These are phyloP conservation scores for Torrubiella hemipterigena DNA, from an alignment of 2,329 filamentous ascomycete genomes.

Conservation along the genomic window DNA sequence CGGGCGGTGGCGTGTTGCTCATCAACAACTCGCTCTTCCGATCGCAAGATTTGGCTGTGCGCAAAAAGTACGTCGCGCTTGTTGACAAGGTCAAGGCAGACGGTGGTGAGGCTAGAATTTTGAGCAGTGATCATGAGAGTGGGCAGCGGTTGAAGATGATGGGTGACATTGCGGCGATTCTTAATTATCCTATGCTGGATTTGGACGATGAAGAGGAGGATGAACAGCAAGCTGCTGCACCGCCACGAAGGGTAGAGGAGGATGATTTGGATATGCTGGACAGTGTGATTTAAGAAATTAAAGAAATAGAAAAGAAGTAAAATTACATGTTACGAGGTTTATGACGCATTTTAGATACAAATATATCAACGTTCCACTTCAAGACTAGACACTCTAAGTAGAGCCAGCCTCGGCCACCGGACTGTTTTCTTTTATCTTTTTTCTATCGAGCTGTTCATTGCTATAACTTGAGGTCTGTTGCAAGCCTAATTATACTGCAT, in stretches of 20 bases:
- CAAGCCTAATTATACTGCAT: too few species aligned
- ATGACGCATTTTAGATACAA: too few species aligned
- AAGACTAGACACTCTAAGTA: too few species aligned
- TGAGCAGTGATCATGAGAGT: constrained; percentile 91
- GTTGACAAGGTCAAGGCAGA: constrained; percentile 81
- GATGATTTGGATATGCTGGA: constrained; percentile 17
- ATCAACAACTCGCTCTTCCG: constrained; percentile 84
- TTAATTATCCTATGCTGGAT: constrained; percentile 80
- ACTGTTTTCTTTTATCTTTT: too few species aligned
- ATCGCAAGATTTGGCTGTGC: constrained; percentile 62
- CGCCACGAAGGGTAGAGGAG: constrained; percentile 13
- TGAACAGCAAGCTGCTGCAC: constrained; percentile 16
- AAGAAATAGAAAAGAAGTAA: not conserved
- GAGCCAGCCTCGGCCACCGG: too few species aligned
- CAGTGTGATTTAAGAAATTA: constrained; percentile 18
- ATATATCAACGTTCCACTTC: too few species aligned
- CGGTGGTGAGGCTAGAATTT: constrained; percentile 76
- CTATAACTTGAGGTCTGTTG: too few species aligned
- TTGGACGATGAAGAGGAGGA: constrained; percentile 58
- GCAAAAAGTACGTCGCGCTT: constrained; percentile 71
- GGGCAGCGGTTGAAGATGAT: constrained; percentile 73
- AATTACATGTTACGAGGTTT: too few species aligned
- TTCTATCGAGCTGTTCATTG: too few species aligned
- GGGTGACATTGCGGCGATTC: constrained; percentile 77
- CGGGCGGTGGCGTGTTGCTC: constrained; percentile 72